Conservation (phyloP, 2,329 filamentous ascomycete genomes). For the Cladosporium sp. region DNA sequence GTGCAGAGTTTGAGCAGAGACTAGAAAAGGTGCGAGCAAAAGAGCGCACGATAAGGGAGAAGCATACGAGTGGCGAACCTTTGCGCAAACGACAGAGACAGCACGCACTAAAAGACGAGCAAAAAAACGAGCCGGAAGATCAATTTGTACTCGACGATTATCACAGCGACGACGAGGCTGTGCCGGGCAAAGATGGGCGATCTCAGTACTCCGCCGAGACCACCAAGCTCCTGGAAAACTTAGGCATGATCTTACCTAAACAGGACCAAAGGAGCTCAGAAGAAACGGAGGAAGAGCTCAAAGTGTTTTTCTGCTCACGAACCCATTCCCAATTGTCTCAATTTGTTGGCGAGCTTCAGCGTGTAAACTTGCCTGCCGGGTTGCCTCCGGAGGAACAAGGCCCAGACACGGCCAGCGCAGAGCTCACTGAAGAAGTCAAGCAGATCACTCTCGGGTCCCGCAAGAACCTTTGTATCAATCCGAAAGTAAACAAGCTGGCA, state of each 20-base stretch:
- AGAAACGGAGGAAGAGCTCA: slow-evolving; percentile 60
- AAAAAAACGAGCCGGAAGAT: slow-evolving; percentile 48
- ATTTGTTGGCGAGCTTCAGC: slow-evolving; percentile 74
- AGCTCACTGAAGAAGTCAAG: slow-evolving; percentile 59
- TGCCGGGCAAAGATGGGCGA: slow-evolving; percentile 16
- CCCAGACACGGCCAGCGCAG: neutral
- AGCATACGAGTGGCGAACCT: neutral
- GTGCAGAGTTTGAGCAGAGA: slow-evolving; percentile 67
- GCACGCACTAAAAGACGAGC: slow-evolving; percentile 17
- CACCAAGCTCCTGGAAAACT: slow-evolving; percentile 62
- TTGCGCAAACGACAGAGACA: slow-evolving; percentile 43
- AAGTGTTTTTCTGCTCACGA: slow-evolving; percentile 87
- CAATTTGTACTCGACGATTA: slow-evolving; percentile 74
- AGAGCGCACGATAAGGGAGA: slow-evolving; percentile 53
- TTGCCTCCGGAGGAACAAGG: slow-evolving; percentile 34
- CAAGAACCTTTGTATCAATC: slow-evolving; percentile 86
- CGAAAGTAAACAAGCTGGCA: slow-evolving; percentile 65
- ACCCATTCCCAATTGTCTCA: slow-evolving; percentile 90
- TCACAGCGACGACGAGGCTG: slow-evolving; percentile 54
- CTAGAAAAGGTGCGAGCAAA: slow-evolving; percentile 57
- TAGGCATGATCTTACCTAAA: slow-evolving; percentile 33
- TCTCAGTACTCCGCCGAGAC: slow-evolving; percentile 61
- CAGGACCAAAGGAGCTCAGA: slow-evolving; percentile 36
- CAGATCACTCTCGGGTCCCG: slow-evolving; percentile 78
- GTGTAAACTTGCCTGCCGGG: slow-evolving; percentile 70